phyloP scores from a whole-genome alignment of 345 rosid species.

The Nephelium lappaceum region DNA sequence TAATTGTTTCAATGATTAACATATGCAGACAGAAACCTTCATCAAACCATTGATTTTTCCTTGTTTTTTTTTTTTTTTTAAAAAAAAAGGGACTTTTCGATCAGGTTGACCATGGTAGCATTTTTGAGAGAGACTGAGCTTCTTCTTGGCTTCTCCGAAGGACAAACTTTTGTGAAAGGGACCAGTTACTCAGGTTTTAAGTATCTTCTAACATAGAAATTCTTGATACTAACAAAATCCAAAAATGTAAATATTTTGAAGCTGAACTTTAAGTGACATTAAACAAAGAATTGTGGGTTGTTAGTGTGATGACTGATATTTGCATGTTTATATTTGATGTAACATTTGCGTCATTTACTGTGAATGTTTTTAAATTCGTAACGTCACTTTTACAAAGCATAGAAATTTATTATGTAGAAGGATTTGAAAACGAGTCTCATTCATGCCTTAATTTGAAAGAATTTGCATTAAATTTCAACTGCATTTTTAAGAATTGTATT shows the following conservation, averaged over 20 bases:
- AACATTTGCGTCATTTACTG: too few relatives aligned
- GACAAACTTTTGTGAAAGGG: neutral
- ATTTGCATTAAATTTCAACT: too few relatives aligned
- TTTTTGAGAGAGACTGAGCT: neutral
- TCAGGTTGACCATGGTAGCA: neutral
- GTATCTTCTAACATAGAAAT: constrained; percentile 7
- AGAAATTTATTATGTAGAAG: too few relatives aligned
- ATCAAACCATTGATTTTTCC: neutral
- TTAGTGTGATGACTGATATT: too few relatives aligned
- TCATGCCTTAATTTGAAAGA: too few relatives aligned
- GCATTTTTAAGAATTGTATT: too few relatives aligned
- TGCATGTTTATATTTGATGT: too few relatives aligned
- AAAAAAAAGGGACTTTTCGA: neutral
- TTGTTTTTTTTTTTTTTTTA: neutral
- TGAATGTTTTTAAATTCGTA: too few relatives aligned
- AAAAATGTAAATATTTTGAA: neutral
- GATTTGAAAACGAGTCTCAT: too few relatives aligned
- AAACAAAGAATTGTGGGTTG: too few relatives aligned
- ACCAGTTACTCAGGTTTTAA: neutral
- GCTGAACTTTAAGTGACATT: too few relatives aligned
- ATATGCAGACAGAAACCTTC: neutral
- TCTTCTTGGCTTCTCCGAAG: neutral
- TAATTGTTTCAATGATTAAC: neutral
- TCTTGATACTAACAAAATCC: neutral
- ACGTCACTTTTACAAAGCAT: too few relatives aligned